Percentiles rank a stretch among this genome's conserved stretches.
These are phyloP conservation scores for Plantago coronopus DNA, from an alignment of 305 asterid genomes.

Conservation along the genomic window DNA sequence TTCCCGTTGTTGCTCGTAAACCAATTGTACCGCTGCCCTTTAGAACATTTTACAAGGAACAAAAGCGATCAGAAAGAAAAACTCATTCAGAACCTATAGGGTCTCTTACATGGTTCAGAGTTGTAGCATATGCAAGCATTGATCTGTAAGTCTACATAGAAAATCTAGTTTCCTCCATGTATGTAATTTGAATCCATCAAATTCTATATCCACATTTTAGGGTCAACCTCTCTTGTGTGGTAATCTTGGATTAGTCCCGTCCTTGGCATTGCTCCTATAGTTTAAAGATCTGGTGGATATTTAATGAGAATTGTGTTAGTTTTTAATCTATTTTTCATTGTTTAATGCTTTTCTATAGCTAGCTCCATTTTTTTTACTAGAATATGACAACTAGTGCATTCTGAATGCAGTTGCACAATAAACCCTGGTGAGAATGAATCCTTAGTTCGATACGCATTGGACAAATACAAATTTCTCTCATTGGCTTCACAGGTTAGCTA, in stretches of 20 bases:
- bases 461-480: constrained; percentile 69
- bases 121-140: background rate
- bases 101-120: background rate
- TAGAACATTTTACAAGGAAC: background rate
- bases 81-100: too few species aligned
- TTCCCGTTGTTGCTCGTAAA: background rate
- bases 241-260: too few species aligned
- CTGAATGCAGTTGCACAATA: constrained; percentile 78
- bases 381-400: constrained; percentile 18
- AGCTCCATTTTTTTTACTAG: constrained; percentile 7
- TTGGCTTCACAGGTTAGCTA: constrained; percentile 80
- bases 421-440: constrained; percentile 99
- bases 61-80: background rate
- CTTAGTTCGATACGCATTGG: constrained; percentile 88
- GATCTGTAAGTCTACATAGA: background rate
- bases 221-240: too few species aligned
- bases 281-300: too few species aligned
- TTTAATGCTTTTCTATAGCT: background rate
- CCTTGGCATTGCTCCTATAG: too few species aligned
- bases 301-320: too few species aligned
- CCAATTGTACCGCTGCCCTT: background rate
- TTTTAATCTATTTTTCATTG: too few species aligned
- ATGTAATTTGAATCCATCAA: too few species aligned
- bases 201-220: too few species aligned
- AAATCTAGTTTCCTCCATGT: background rate